Conservation (phyloP, 2,329 filamentous ascomycete genomes). For the Epichloe sylvatica region DNA sequence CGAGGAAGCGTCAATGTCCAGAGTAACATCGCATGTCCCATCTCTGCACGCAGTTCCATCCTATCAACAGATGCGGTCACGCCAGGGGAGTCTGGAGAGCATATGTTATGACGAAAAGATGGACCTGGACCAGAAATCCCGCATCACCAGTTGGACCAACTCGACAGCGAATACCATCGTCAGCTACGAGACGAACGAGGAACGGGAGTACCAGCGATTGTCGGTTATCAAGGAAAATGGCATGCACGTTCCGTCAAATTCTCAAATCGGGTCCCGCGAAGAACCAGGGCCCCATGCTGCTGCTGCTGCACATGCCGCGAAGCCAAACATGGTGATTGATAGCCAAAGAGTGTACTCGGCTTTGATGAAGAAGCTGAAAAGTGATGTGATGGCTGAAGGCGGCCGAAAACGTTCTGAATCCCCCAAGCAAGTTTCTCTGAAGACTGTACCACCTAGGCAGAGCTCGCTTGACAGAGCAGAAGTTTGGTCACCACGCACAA, state of each 20-base stretch:
- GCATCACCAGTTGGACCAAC: conserved; percentile 60
- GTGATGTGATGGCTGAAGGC: conserved; percentile 17
- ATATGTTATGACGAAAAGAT: conserved; percentile 25
- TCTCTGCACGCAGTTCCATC: conserved; percentile 35
- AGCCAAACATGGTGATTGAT: conserved; percentile 25
- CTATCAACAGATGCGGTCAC: conserved; percentile 34
- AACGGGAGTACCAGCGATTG: conserved; percentile 42
- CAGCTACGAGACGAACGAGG: conserved; percentile 24
- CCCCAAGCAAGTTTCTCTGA: background rate
- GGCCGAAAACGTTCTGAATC: conserved; percentile 1
- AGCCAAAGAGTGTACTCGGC: conserved; percentile 50
- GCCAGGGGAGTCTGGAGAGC: conserved; percentile 41
- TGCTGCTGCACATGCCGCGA: conserved; percentile 6
- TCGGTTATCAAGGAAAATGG: conserved; percentile 50
- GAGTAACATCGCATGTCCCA: conserved; percentile 34
- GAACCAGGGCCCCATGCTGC: background rate
- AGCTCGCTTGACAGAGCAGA: conserved; percentile 8
- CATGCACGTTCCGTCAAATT: conserved; percentile 23
- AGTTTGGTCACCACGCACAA: conserved; percentile 16
- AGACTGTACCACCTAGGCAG: conserved; percentile 6
- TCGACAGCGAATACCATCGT: conserved; percentile 44
- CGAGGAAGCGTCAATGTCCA: conserved; percentile 32
- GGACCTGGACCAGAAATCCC: conserved; percentile 39
- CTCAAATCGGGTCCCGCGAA: conserved; percentile 5
- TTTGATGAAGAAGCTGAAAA: conserved; percentile 41